Evolutionary conservation across 805 yeast genomes (phyloP), one percentile per base, ranked within the genome.

Genomic region (Barnettozyma sucrosica): DNA sequence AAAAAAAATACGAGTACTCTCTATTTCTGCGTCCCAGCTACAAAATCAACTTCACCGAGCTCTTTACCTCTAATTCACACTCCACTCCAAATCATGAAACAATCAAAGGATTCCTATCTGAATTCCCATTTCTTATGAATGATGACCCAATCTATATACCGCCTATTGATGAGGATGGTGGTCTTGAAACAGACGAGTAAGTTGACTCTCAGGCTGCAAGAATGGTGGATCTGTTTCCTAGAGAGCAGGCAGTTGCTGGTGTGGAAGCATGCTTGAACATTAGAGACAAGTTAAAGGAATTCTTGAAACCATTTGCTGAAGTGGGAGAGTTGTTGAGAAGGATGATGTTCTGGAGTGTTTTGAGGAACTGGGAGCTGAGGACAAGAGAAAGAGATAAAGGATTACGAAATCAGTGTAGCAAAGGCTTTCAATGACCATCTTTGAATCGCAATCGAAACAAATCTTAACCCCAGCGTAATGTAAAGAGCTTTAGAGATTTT

Each of bases 281-380:
- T 56, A 82, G 85, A 53, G 65, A 72, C n/a, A 80, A 77, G 52
- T 66, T 92, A 20, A 74, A 82, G n/a, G 79, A 74, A 28, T 92
- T 88, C 58, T 72, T 92, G 54, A 75, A 72, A 55, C 93, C 93
- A 0, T 90, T 93, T 72, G 97, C 96, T 0, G 83, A 85, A 44
- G 77, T 48, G 90, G 89, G 4, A 79, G 81, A 52, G 78, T 87
- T 3, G 95, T 89, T 3, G 84, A 89, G 9, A 86, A 81, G 51
- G 78, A 75, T 28, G 95, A 87, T 60, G 83, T 88, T 1, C 67
- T 81, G 37, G 59, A 64, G 1, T 88, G 86, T 56, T 87, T 88
- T 26, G 40, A 49, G 14, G 23, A 36, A 3, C 32, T 51, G 42
- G 51, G 43, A 23, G 33, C 45, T 23, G 38, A 47, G 13, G 41